Percentiles rank a stretch among this genome's conserved stretches.
These are phyloP conservation scores for Huntiella omanensis DNA, from an alignment of 2,329 filamentous ascomycete genomes.

Conservation along the genomic window DNA sequence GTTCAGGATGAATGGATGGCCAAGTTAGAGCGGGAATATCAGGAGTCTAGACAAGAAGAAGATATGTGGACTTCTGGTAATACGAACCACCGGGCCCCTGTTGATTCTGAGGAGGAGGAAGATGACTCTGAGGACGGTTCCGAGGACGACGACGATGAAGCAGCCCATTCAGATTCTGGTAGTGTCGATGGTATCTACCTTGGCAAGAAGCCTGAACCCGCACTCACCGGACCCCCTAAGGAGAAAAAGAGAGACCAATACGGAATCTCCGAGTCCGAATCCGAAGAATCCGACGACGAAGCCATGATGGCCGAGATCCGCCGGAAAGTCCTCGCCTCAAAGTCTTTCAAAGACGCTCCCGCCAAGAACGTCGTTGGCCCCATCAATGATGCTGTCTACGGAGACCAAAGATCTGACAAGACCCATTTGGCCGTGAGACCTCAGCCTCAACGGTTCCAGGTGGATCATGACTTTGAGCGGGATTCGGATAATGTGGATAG, in stretches of 20 bases:
- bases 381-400: not conserved
- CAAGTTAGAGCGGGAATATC: constrained; percentile 76
- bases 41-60: constrained; percentile 53
- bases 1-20: constrained; percentile 76
- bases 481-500: constrained; percentile 43
- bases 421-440: constrained; percentile 45
- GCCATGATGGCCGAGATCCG: constrained; percentile 81
- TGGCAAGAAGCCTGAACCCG: constrained; percentile 30
- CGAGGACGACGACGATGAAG: constrained; percentile 27
- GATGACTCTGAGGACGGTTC: constrained; percentile 30
- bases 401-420: constrained; percentile 15
- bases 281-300: constrained; percentile 71
- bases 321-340: constrained; percentile 75
- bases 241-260: constrained; percentile 40
- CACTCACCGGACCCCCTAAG: constrained; percentile 13
- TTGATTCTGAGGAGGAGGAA: constrained; percentile 36
- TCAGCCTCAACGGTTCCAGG: constrained; percentile 30
- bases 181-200: constrained; percentile 41
- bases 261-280: constrained; percentile 58
- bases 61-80: constrained; percentile 90
- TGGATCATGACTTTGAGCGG: constrained; percentile 37
- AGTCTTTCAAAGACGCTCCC: constrained; percentile 44
- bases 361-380: constrained; percentile 26
- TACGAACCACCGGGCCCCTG: constrained; percentile 45
- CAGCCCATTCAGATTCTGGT: constrained; percentile 25